Evolutionary conservation across 225 moss, liverwort and hornwort species (phyloP), one percentile per base, ranked within the genome.

Genomic region (Bryum argenteum): DNA sequence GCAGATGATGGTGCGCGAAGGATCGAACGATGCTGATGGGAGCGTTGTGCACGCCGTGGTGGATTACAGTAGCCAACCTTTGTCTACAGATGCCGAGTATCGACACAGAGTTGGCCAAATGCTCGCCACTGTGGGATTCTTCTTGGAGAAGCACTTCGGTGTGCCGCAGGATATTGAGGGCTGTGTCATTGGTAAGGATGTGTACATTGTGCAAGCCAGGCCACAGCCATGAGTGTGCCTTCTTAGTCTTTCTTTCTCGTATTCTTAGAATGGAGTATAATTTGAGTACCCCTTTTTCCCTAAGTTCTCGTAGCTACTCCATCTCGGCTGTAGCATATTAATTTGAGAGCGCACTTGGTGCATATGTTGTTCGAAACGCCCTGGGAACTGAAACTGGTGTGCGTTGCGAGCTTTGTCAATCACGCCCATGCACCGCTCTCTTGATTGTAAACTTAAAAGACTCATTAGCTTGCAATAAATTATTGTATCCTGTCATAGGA

Each of bases 161-260:
- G 72, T 23, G 51, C 81, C 96, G 19, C 96, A 94, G 82, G 96
- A 97, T 70, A 39, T 97, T 1, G 96, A 97, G 78, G 96, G 96
- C 14, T 92, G 91, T 74, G 63, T 97, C 26, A 84, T 92, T 5
- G 89, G 79, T 1, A 82, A 89, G 43, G 71, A 91, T 66, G 89
- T 97, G 28, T 94, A 85, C 70, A 93, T 97, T 71, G 93, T 97
- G 63, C 96, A 97, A 84, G 82, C 93, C 22, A 91, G 96, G 20
- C 96, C 96, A n/a, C 96, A 97, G 77, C 96, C 93, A 3, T 96
- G 40, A 38, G 1, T 21, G n/a, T n/a, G n/a, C 3, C n/a, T 58
- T 54, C 13, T 43, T 48, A 19, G 48, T 58, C 21, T 48, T 71
- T 75, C 58, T 40, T 19, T 7, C 20, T 8, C 45, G 9, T 60